Evolutionary conservation across 1,284 basidiomycete species (phyloP), one percentile per base, ranked within the genome.

Genomic region (Phellinidium pouzarii): DNA sequence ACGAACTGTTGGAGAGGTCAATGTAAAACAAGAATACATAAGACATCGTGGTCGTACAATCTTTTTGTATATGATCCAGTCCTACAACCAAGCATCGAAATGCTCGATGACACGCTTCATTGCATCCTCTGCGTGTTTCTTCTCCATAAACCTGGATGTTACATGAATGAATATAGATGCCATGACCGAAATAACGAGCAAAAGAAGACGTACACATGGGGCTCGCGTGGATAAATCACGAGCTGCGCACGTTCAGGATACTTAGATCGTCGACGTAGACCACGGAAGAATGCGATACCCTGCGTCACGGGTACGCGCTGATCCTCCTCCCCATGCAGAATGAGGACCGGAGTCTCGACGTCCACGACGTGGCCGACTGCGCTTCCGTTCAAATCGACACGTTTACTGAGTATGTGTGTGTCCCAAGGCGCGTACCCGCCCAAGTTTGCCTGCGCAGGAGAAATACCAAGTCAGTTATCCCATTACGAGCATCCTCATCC

Each of bases 261-360:
- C 27, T 58, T 57, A 8, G 53, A 48, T 29, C 31, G 45, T 14
- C 58, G 52, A 19, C 53, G 51, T 31, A 60, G 37, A 6, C 56
- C 58, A 11, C 59, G 50, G 25, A 55, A 53, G 45, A 59, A 59
- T 12, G 44, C 45, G 31, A 59, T 54, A 1, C 50, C 59, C 29
- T 60, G 59, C 27, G 48, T 43, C 22, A 44, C 56, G 14, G 58
- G 59, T 14, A 59, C 56, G 7, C 58, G 53, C 37, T 37, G 27
- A 40, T 60, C 59, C 31, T 55, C 51, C 44, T 60, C 55, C 12
- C 59, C 59, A 26, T 59, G 59, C 11, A 59, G 20, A 37, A 59
- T 58, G 12, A 60, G 54, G 19, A 60, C 43, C 6, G 59, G 54
- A 5, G 58, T 59, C 47, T 59, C 56, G 19, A 59, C 44, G 31